Evolutionary conservation across 2,329 filamentous ascomycete species (phyloP), one percentile per base, ranked within the genome.

Genomic region (Colletotrichum aenigma): DNA sequence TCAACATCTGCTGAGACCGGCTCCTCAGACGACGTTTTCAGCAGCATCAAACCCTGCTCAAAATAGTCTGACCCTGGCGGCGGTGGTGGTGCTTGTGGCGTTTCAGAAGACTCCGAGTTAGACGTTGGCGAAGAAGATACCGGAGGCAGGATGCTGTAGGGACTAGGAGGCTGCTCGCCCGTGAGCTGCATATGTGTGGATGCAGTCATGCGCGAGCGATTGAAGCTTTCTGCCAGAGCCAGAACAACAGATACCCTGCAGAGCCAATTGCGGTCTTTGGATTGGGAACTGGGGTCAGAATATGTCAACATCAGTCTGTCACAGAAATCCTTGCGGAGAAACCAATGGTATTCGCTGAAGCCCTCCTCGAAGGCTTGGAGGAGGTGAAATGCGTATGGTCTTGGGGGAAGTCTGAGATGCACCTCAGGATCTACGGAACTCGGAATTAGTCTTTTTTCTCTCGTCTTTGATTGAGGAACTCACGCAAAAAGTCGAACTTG

Each of bases 301-400:
- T 79, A 78, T 4, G 74, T 78, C 62, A 68, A 28, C 3, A 71
- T n/a, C 1, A 78, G 65, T 13, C 76, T 61, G 15, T 77, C 66
- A 1, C 65, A 71, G 21, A 79, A 79, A 5, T 26, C 60, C 58
- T 71, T 75, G 7, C 78, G 71, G 9, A 76, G 70, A 32, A 74
- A 76, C 74, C 76, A 79, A 60, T 79, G 78, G n/a, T 78, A 79
- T 32, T 78, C 78, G 38, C 78, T 69, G 28, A 78, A 79, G 7
- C 76, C 76, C 30, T 78, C 77, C 30, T 79, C 78, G 21, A 78
- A 79, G 1, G 75, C 62, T 6, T 74, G 32, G 8, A 78, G 58
- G 7, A 79, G 70, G 30, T 76, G 71, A 32, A 78, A 68, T 4
- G 78, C 71, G 24, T 78, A 77, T 18, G 71, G 77, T 7, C 70